Conservation (phyloP, 306 rosid genomes). For the Trifolium dubium region DNA sequence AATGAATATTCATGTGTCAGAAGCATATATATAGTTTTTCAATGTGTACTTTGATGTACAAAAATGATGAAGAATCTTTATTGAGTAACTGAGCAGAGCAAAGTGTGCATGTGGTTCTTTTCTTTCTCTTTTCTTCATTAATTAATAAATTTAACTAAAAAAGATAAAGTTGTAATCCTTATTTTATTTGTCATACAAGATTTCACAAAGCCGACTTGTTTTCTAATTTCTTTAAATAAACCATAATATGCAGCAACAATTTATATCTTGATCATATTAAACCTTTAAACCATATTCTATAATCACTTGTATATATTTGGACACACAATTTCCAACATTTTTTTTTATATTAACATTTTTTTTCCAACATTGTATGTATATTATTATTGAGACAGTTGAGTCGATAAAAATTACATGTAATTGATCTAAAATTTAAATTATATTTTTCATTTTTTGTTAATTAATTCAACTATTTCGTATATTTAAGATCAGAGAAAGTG, state of each 20-base stretch:
- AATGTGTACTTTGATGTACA: constrained; percentile 47
- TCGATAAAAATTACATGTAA: too few relatives aligned
- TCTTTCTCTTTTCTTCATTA: constrained; percentile 21
- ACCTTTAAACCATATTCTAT: neutral
- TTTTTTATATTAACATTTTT: too few relatives aligned
- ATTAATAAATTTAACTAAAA: neutral
- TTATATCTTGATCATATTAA: constrained; percentile 1
- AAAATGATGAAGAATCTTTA: constrained; percentile 38
- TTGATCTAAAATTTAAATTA: too few relatives aligned
- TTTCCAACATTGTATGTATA: too few relatives aligned
- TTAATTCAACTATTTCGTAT: too few relatives aligned
- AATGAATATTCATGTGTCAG: constrained; percentile 48
- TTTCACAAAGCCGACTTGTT: constrained; percentile 15
- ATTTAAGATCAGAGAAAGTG: too few relatives aligned
- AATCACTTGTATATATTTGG: too few relatives aligned
- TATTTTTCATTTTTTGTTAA: too few relatives aligned
- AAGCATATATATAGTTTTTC: constrained; percentile 34
- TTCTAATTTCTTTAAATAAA: neutral
- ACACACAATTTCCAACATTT: too few relatives aligned
- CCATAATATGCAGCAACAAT: constrained; percentile 12
- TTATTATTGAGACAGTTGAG: too few relatives aligned
- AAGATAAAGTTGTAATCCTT: constrained; percentile 7
- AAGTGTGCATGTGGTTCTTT: constrained; percentile 40
- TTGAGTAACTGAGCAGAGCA: constrained; percentile 30
- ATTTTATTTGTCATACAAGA: constrained; percentile 34